Evolutionary conservation across 1,284 basidiomycete species (phyloP).

Genomic region (Wolfiporia cocos): DNA sequence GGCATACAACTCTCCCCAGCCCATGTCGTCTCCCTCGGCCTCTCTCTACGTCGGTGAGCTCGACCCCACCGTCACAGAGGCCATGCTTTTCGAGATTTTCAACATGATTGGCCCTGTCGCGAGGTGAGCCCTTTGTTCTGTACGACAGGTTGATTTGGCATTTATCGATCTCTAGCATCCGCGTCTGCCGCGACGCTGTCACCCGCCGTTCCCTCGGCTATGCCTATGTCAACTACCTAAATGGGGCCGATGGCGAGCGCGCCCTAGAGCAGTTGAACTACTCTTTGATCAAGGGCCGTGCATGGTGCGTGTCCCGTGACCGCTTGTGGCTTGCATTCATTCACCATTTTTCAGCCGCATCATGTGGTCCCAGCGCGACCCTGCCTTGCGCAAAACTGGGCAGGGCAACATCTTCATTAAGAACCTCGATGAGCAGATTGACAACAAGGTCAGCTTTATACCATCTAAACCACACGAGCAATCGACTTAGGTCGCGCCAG

Average conservation of each 20-base stretch:
- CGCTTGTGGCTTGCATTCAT: neutral
- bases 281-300: constrained; percentile 96
- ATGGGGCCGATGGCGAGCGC: constrained; percentile 93
- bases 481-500: constrained; percentile 28
- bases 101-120: constrained; percentile 99
- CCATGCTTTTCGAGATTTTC: constrained; percentile 99
- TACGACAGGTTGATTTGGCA: constrained; percentile 7
- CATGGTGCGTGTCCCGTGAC: constrained; percentile 58
- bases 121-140: constrained; percentile 47
- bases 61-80: constrained; percentile 96
- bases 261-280: constrained; percentile 99
- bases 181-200: constrained; percentile 99
- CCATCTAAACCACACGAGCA: too few species aligned
- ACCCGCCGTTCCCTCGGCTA: constrained; percentile 99
- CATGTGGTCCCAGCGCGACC: constrained; percentile 99
- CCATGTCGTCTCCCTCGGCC: constrained; percentile 72
- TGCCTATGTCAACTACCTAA: constrained; percentile 99
- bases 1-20: constrained; percentile 52
- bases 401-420: constrained; percentile 99
- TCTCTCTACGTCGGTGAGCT: constrained; percentile 99
- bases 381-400: constrained; percentile 97
- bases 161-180: constrained; percentile 59
- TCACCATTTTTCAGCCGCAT: constrained; percentile 65
- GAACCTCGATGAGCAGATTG: constrained; percentile 97
- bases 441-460: constrained; percentile 80